Base-by-base conservation (phyloP, 1,284 basidiomycete species). In the Ustilago xerochloae region DNA sequence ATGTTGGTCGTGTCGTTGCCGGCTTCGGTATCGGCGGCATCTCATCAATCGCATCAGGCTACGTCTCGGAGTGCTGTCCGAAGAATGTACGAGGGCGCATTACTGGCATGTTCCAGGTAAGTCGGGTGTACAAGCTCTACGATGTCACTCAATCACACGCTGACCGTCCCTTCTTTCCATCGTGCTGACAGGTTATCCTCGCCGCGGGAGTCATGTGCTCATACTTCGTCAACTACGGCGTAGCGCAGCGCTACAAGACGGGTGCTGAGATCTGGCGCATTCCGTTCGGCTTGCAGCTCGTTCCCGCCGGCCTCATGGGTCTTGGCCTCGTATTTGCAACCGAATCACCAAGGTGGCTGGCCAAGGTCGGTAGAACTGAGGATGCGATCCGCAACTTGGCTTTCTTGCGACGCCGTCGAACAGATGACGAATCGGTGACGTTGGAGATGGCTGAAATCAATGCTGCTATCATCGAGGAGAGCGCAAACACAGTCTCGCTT, bases 251-350 rank as follows among this genome's bases (percentile, higher is more conserved):
- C 39, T 88, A 91, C 77, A 86, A 89, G 64, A 63, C 80, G 1
- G 87, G 88, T 10, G 81, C 87, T 0, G 85, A 85, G 16, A 86
- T 92, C 8, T 92, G 91, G 91, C 87, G 89, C 49, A 88, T 92
- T 55, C 90, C 91, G 0, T 91, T 92, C 77, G 91, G 89, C 26
- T 86, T 92, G 75, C 91, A 92, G 78, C 87, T 92, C 28, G 89
- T 92, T 6, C 92, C 91, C 5, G 90, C 90, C 3, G 91, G 91
- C 7, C 87, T 93, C 78, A 91, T 93, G 90, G 86, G 87, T 15
- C 49, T 91, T 22, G 90, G 91, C 18, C 87, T 93, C 13, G 84
- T 93, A 16, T 90, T 92, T 9, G 88, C 92, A 56, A 86, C 85
- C 45, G 86, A 87, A 70, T 85, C 85, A 4, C 86, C 86, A 7